A percentile compares a stretch with the other conserved stretches of the same genome.
phyloP scores from a whole-genome alignment of 805 yeast genomes.

The Candida nonsorbophila region DNA sequence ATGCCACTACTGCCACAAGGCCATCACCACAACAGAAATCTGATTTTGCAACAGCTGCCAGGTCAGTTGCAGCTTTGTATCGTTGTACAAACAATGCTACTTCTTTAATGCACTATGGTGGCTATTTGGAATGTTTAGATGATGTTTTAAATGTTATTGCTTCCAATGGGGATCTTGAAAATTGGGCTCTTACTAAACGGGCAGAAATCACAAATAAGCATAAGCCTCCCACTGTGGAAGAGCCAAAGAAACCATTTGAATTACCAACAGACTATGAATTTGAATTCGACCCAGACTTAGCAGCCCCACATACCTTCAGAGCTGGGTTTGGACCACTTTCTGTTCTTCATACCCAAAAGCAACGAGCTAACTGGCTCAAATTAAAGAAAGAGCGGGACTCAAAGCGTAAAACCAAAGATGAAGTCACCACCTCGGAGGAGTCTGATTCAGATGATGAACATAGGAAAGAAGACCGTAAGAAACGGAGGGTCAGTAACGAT shows the following conservation, averaged over 20 bases:
- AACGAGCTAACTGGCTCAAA: slow-evolving; percentile 9
- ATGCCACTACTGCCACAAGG: slow-evolving; percentile 19
- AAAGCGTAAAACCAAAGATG: slow-evolving; percentile 5
- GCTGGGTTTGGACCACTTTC: slow-evolving; percentile 36
- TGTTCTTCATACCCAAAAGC: slow-evolving; percentile 24
- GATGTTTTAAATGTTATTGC: slow-evolving; percentile 44
- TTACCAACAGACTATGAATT: slow-evolving; percentile 22
- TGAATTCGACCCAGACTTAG: slow-evolving; percentile 20
- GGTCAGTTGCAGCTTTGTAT: slow-evolving; percentile 47
- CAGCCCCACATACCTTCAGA: slow-evolving; percentile 21
- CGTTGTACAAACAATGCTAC: slow-evolving; percentile 53
- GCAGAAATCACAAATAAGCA: slow-evolving; percentile 29
- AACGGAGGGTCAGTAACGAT: no score
- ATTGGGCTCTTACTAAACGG: slow-evolving; percentile 46
- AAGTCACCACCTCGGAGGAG: slow-evolving; percentile 1
- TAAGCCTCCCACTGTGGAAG: slow-evolving; percentile 2
- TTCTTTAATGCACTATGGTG: slow-evolving; percentile 44
- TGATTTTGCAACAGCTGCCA: slow-evolving; percentile 39
- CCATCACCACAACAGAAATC: slow-evolving; percentile 8
- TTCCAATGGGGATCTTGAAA: slow-evolving; percentile 41
- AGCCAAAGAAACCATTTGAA: slow-evolving; percentile 11
- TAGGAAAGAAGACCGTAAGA: slow-evolving; percentile 2
- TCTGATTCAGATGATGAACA: slow-evolving; percentile 4
- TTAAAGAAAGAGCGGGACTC: slow-evolving; percentile 7
- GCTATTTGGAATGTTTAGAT: slow-evolving; percentile 58